Evolutionary conservation across 352 stramenopile genomes (phyloP), one percentile per base, ranked within the genome.

Genomic region (Phytophthora nicotianae): DNA sequence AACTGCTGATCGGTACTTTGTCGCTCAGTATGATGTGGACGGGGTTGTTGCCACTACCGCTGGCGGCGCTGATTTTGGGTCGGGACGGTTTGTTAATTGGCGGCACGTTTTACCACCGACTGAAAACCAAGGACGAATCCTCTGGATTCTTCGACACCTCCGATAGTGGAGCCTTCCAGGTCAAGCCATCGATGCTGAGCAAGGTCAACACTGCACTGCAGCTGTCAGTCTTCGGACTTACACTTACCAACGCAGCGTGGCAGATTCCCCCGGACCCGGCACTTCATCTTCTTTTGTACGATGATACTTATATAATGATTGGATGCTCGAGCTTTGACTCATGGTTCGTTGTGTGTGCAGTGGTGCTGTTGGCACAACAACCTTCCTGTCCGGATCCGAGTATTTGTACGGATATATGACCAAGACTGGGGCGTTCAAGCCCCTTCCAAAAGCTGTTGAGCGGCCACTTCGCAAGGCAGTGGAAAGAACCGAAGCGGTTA

Each of bases 131-230:
- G 54, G 74, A 83, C 20, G 70, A 72, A 0, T 72, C 71, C 16
- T 86, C 83, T 23, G 83, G 74, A 13, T 91, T 94, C 69, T 94
- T 94, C 67, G 81, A 91, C 62, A 93, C 83, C 29, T 79, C 73
- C 21, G 83, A 94, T 56, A 81, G 63, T 55, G 79, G 68, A 29
- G 76, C 81, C 5, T 94, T 94, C 68, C 59, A 91, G 53, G 79
- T 94, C 40, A 72, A 88, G 49, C 83, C 86, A 7, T 83, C 81
- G 27, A 62, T 85, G 54, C 54, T 92, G 19, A 92, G 83, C 65
- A 94, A 94, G 54, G 67, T 88, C 51, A 94, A 94, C 66, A 94
- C 86, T 50, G 83, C 82, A 27, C 76, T 93, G 37, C 86, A 94
- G 68, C 68, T 94, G 26, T 76, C 78, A 33, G 77, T 82, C 56